Conservation (phyloP, 1,284 basidiomycete genomes). For the Apiotrichum sp. region DNA sequence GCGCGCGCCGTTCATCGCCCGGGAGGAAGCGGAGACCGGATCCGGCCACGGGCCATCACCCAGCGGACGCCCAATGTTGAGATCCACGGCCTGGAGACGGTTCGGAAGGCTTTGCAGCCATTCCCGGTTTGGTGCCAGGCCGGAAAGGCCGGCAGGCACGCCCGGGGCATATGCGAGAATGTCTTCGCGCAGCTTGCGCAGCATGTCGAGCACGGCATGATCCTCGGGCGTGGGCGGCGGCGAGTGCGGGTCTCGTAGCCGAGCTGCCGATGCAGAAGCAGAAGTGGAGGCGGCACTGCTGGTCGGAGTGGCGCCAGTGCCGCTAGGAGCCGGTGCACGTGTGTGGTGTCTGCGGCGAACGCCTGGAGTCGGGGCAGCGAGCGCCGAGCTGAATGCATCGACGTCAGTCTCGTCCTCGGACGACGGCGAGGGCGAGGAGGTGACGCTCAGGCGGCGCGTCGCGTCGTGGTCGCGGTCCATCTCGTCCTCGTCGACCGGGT, state of each 20-base stretch:
- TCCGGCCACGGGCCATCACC: slow-evolving; percentile 15
- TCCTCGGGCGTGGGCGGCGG: background rate
- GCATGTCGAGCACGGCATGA: slow-evolving; percentile 28
- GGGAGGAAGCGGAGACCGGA: slow-evolving; percentile 6
- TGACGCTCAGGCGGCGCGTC: background rate
- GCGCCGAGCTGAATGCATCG: background rate
- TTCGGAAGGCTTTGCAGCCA: slow-evolving; percentile 35
- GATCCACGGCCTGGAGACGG: slow-evolving; percentile 30
- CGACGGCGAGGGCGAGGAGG: slow-evolving; percentile 3
- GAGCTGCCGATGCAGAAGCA: too few species aligned
- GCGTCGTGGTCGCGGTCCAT: background rate
- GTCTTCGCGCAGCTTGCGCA: slow-evolving; percentile 39
- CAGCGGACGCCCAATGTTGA: slow-evolving; percentile 10
- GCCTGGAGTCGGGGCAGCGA: background rate
- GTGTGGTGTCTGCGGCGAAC: background rate
- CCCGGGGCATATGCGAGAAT: slow-evolving; percentile 30
- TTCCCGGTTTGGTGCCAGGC: slow-evolving; percentile 18
- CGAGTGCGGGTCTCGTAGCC: background rate
- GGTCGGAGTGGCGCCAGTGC: background rate
- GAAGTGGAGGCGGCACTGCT: background rate
- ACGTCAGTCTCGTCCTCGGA: slow-evolving; percentile 18
- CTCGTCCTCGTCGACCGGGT: slow-evolving; percentile 2
- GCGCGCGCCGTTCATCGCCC: slow-evolving; percentile 28
- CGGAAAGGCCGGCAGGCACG: slow-evolving; percentile 14
- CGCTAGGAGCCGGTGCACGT: background rate